A percentile compares a stretch with the other conserved stretches of the same genome.
phyloP scores from a whole-genome alignment of 2,329 filamentous ascomycete species.

The Trichoderma lentiforme region DNA sequence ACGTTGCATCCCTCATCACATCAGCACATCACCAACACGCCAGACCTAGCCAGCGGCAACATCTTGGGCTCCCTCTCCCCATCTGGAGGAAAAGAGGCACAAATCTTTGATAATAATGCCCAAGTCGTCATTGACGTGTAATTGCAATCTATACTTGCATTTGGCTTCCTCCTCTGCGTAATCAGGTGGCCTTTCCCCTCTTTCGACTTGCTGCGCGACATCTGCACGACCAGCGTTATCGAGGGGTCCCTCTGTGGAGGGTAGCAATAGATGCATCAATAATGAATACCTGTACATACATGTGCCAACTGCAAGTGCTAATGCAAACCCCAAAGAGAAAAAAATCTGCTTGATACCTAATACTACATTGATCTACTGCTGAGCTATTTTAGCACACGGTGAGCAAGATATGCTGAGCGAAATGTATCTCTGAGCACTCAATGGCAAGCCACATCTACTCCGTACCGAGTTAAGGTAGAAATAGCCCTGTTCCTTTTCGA shows the following conservation, averaged over 20 bases:
- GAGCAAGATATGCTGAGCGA: background rate
- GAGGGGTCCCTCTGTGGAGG: background rate
- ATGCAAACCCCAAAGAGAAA: background rate
- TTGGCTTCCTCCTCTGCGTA: background rate
- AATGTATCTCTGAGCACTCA: background rate
- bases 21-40: background rate
- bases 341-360: background rate
- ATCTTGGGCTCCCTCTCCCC: background rate
- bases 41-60: background rate
- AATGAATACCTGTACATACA: background rate
- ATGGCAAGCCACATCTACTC: background rate
- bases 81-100: background rate
- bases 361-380: background rate
- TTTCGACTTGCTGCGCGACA: constrained; percentile 8
- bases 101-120: background rate
- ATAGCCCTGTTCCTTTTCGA: background rate
- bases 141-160: background rate
- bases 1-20: background rate
- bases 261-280: background rate
- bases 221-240: constrained; percentile 11
- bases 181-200: constrained; percentile 1
- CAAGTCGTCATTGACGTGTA: background rate
- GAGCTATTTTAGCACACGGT: background rate
- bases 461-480: background rate
- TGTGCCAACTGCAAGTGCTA: background rate